phyloP scores from a whole-genome alignment of 805 yeast genomes.

The Starmerella etchellsii region DNA sequence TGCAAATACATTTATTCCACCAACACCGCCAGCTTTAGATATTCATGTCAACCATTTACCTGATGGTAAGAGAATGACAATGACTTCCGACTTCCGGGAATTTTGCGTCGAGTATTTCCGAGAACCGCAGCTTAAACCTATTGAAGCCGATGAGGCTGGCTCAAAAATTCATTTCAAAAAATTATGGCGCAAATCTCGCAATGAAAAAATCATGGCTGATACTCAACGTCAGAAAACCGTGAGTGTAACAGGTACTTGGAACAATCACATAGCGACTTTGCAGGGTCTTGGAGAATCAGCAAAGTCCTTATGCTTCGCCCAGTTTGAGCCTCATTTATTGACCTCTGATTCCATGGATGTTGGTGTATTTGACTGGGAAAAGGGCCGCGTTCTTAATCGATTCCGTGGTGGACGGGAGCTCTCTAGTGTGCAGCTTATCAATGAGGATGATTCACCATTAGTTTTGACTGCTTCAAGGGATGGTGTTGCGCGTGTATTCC shows the following conservation, averaged over 20 bases:
- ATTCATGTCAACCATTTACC: not conserved
- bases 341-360: constrained; percentile 71
- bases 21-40: not conserved
- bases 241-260: constrained; percentile 81
- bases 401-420: constrained; percentile 82
- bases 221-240: constrained; percentile 83
- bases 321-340: constrained; percentile 73
- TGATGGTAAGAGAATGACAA: constrained; percentile 21
- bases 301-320: constrained; percentile 57
- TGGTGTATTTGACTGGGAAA: constrained; percentile 81
- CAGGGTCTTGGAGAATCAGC: constrained; percentile 28
- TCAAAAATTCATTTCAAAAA: constrained; percentile 70
- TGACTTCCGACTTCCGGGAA: constrained; percentile 29
- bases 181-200: constrained; percentile 80
- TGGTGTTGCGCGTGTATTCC: constrained; percentile 81
- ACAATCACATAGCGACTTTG: constrained; percentile 51
- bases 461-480: constrained; percentile 83
- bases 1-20: not conserved
- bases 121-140: constrained; percentile 83
- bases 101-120: constrained; percentile 75
- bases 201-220: constrained; percentile 71
- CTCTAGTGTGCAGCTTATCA: constrained; percentile 72
- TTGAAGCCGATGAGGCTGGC: constrained; percentile 84
- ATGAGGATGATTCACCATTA: constrained; percentile 85
- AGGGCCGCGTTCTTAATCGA: constrained; percentile 30